These are phyloP conservation scores for Spizellomyces sp. DNA, from an alignment of 192 early-diverging fungal species.

Conservation along the genomic window DNA sequence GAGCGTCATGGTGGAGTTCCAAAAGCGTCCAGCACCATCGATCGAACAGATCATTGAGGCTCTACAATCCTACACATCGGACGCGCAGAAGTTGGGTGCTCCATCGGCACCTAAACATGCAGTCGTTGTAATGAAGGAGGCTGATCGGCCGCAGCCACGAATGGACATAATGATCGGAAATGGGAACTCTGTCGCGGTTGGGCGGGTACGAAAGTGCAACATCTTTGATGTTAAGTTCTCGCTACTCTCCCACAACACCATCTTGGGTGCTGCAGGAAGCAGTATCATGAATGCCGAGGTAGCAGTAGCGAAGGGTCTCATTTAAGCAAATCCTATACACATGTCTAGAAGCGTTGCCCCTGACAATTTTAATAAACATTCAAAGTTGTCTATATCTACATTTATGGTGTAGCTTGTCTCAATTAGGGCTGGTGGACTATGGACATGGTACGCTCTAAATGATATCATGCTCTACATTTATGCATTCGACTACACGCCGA, in stretches of 20 bases:
- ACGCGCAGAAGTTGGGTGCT: conserved; percentile 78
- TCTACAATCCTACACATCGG: conserved; percentile 75
- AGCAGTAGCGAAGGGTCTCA: conserved; percentile 76
- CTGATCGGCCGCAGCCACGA: conserved; percentile 92
- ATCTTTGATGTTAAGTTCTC: conserved; percentile 93
- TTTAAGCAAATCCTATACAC: conserved; percentile 3
- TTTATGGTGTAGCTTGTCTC: too few relatives aligned
- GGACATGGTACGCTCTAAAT: too few relatives aligned
- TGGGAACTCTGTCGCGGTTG: conserved; percentile 92
- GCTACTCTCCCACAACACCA: conserved; percentile 91
- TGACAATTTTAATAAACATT: too few relatives aligned
- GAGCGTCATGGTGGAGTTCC: conserved; percentile 87
- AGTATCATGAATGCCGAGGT: conserved; percentile 94
- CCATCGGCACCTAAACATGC: conserved; percentile 79
- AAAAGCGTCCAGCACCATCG: conserved; percentile 61
- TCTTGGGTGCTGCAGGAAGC: conserved; percentile 94
- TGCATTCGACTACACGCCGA: too few relatives aligned
- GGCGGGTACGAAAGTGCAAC: conserved; percentile 81
- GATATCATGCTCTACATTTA: too few relatives aligned
- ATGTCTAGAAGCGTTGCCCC: too few relatives aligned
- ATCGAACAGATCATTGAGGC: conserved; percentile 73
- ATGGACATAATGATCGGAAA: conserved; percentile 82
- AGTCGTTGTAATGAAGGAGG: conserved; percentile 67
- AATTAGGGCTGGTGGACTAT: too few relatives aligned
- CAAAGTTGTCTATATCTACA: too few relatives aligned